Conservation (phyloP, 2,329 filamentous ascomycete genomes). For the Thelonectria discophora region DNA sequence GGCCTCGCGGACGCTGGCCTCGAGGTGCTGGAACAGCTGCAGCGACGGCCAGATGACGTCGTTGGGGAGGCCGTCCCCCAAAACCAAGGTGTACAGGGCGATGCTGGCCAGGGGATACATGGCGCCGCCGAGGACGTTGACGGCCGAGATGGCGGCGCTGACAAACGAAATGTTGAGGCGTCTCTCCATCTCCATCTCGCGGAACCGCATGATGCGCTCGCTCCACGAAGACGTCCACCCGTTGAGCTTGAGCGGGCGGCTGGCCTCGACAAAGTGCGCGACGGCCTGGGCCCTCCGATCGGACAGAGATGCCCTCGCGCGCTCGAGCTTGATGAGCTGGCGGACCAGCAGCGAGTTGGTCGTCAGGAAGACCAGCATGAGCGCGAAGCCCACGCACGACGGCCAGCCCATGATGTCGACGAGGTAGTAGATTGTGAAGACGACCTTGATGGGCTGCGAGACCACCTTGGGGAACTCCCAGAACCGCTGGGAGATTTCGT, state of each 20-base stretch:
- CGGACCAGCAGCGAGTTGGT: conserved; percentile 75
- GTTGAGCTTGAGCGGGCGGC: conserved; percentile 68
- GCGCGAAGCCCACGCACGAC: conserved; percentile 76
- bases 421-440: conserved; percentile 70
- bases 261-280: conserved; percentile 86
- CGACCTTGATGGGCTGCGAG: conserved; percentile 78
- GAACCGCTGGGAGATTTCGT: conserved; percentile 83
- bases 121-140: conserved; percentile 76
- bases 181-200: conserved; percentile 49
- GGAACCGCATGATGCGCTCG: conserved; percentile 48
- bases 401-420: conserved; percentile 83
- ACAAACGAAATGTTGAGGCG: conserved; percentile 49
- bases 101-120: conserved; percentile 84
- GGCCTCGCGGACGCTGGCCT: conserved; percentile 76
- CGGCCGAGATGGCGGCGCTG: conserved; percentile 65
- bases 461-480: conserved; percentile 87
- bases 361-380: conserved; percentile 73
- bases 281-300: conserved; percentile 83
- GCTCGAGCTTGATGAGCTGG: conserved; percentile 73
- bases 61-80: conserved; percentile 73
- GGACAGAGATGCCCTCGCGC: conserved; percentile 74
- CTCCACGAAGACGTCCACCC: conserved; percentile 52
- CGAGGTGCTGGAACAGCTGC: conserved; percentile 80
- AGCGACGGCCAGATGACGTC: conserved; percentile 89
- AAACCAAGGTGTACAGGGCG: conserved; percentile 79